Percentiles rank a stretch among this genome's conserved stretches.
These are phyloP conservation scores for Lagenidium sp. DNA, from an alignment of 352 stramenopile species.

Conservation along the genomic window DNA sequence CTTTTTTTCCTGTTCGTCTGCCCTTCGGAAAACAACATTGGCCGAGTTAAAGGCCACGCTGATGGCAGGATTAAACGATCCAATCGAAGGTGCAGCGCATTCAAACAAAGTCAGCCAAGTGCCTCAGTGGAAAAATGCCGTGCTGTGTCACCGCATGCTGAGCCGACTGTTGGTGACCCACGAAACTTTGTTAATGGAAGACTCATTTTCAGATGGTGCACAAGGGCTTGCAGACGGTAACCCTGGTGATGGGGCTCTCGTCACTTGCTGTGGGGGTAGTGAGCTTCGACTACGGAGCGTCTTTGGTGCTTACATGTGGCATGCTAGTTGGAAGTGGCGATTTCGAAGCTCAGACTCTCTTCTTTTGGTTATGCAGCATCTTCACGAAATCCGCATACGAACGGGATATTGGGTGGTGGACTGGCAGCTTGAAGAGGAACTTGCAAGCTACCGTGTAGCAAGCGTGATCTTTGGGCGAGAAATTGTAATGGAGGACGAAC, in stretches of 20 bases:
- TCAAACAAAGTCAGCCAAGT: no score
- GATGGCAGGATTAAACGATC: conserved; percentile 40
- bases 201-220: no score
- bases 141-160: conserved; percentile 74
- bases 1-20: conserved; percentile 75
- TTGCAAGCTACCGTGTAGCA: conserved; percentile 31
- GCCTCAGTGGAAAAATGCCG: conserved; percentile 14
- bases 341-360: conserved; percentile 42
- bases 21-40: conserved; percentile 53
- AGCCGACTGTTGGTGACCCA: conserved; percentile 68
- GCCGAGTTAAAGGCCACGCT: conserved; percentile 64
- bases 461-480: conserved; percentile 80
- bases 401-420: conserved; percentile 81
- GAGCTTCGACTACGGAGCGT: conserved; percentile 65
- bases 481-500: conserved; percentile 77
- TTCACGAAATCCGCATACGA: conserved; percentile 60
- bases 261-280: conserved; percentile 69
- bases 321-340: conserved; percentile 81
- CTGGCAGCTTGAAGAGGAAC: conserved; percentile 61
- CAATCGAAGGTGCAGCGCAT: conserved; percentile 2
- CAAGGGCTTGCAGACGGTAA: no score
- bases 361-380: conserved; percentile 52
- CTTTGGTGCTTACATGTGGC: conserved; percentile 84
- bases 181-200: conserved; percentile 41
- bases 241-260: conserved; percentile 32